Percentiles rank a stretch among this genome's conserved stretches.
phyloP scores from a whole-genome alignment of 345 rosid species.

The Eucalyptus pauciflora region DNA sequence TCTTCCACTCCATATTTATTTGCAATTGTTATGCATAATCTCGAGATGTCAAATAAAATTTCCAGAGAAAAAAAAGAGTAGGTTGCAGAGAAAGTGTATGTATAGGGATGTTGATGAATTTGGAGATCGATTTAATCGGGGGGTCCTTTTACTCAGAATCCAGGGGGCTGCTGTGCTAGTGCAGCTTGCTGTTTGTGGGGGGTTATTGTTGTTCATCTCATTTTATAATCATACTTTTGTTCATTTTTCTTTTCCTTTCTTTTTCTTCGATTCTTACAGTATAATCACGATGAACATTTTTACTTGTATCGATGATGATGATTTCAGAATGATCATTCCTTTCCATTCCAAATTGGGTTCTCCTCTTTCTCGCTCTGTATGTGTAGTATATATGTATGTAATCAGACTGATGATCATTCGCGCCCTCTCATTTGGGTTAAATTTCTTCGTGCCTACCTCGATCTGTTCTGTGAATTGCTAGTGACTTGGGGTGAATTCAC shows the following conservation, averaged over 20 bases:
- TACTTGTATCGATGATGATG: constrained; percentile 31
- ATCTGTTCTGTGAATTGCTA: neutral
- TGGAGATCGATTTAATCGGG: constrained; percentile 13
- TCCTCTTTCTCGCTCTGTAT: neutral
- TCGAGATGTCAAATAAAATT: constrained; percentile 17
- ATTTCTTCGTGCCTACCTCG: neutral
- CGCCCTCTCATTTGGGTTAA: neutral
- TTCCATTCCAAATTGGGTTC: neutral
- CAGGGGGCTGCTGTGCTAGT: neutral
- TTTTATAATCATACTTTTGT: constrained; percentile 32
- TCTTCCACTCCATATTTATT: constrained; percentile 23
- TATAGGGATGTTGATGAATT: constrained; percentile 43
- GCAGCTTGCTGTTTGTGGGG: constrained; percentile 20
- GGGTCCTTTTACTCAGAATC: neutral
- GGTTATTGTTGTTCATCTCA: constrained; percentile 22
- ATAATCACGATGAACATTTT: constrained; percentile 30
- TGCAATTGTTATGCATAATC: constrained; percentile 42
- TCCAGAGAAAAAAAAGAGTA: constrained; percentile 5
- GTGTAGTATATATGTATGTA: neutral
- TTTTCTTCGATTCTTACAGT: constrained; percentile 13
- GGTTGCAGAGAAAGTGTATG: constrained; percentile 47
- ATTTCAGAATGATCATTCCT: neutral
- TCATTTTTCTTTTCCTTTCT: constrained; percentile 1
- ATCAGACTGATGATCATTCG: neutral
- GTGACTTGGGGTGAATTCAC: neutral